A percentile compares a stretch with the other conserved stretches of the same genome.
Evolutionary conservation across 176 grass and related monocot genomes (phyloP).

Genomic region (Oryza longistaminata): DNA sequence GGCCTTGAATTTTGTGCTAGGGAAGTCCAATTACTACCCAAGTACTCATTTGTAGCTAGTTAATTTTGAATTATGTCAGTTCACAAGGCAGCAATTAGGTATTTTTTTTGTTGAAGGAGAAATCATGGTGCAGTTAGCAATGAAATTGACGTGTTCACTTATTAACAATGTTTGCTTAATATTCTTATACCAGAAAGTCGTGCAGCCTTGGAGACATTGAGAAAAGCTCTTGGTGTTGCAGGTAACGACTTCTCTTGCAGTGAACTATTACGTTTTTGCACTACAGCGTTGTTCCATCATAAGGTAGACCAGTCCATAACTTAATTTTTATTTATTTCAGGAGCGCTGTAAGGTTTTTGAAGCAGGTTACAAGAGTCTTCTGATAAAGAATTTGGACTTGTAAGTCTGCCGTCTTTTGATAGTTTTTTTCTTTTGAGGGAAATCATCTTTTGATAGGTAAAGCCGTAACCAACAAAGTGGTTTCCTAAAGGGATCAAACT

Average conservation of each 20-base stretch:
- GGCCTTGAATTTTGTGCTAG: constrained; percentile 87
- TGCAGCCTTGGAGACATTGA: constrained; percentile 91
- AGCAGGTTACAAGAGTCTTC: constrained; percentile 52
- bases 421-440: no score
- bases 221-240: constrained; percentile 88
- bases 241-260: constrained; percentile 53
- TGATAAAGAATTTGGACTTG: constrained; percentile 49
- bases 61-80: neutral
- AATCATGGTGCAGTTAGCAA: neutral
- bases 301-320: neutral
- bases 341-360: constrained; percentile 86
- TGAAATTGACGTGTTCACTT: neutral
- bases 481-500: neutral
- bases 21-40: constrained; percentile 48
- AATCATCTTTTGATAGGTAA: neutral
- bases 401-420: constrained; percentile 46
- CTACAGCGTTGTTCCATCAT: neutral
- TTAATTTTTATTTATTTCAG: constrained; percentile 49
- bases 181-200: constrained; percentile 70
- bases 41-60: neutral
- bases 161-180: constrained; percentile 31
- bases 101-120: neutral
- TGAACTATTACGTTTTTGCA: neutral
- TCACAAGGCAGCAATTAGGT: neutral
- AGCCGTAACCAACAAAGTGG: constrained; percentile 17